phyloP scores from a whole-genome alignment of 345 rosid genomes.

The Zanthoxylum bungeanum region DNA sequence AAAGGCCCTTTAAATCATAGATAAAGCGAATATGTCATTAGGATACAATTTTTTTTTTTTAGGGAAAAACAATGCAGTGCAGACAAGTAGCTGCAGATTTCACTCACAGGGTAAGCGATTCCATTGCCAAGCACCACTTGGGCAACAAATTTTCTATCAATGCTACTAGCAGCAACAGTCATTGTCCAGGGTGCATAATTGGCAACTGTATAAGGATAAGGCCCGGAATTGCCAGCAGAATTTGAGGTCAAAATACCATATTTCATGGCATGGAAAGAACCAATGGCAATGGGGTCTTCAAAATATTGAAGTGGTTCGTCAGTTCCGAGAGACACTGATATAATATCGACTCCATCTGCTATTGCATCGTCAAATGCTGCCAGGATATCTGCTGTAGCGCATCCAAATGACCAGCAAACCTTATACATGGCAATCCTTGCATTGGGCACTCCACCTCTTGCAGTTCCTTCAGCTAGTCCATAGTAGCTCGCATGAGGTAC shows the following conservation, averaged over 20 bases:
- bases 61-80: not conserved
- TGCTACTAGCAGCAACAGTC: conserved; percentile 33
- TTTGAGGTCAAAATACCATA: conserved; percentile 27
- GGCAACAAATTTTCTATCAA: conserved; percentile 27
- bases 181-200: conserved; percentile 32
- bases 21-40: not conserved
- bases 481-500: conserved; percentile 17
- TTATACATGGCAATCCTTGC: conserved; percentile 29
- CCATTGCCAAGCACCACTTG: conserved; percentile 30
- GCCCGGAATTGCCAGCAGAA: conserved; percentile 26
- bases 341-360: conserved; percentile 30
- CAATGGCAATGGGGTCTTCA: conserved; percentile 22
- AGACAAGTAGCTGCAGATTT: not conserved
- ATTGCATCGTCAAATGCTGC: conserved; percentile 38
- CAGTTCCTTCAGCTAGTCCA: conserved; percentile 18
- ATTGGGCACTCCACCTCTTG: conserved; percentile 24
- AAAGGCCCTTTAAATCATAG: conserved; percentile 1
- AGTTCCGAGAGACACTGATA: conserved; percentile 27
- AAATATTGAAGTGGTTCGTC: conserved; percentile 6
- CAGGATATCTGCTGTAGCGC: conserved; percentile 24
- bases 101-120: conserved; percentile 11
- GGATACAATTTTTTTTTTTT: not conserved
- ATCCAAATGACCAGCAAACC: conserved; percentile 30
- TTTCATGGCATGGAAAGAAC: conserved; percentile 28
- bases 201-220: conserved; percentile 10